Evolutionary conservation across 805 yeast species (phyloP).

Genomic region (Ogataea populi-albae): DNA sequence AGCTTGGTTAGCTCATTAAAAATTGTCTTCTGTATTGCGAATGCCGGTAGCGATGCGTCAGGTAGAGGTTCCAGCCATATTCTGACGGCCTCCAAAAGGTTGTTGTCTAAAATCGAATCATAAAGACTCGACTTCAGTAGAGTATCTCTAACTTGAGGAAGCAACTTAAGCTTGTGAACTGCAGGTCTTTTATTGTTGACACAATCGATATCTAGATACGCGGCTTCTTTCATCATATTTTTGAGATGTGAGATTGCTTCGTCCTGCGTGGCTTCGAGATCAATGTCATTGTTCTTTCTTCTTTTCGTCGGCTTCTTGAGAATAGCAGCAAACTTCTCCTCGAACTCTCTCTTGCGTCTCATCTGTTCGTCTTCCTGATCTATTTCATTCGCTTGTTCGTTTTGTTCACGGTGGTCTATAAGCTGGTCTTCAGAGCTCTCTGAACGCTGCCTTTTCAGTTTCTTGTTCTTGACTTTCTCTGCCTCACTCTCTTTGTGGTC

Average conservation of each 20-base stretch:
- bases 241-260: slow-evolving; percentile 79
- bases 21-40: slow-evolving; percentile 87
- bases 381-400: slow-evolving; percentile 2
- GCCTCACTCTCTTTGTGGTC: slow-evolving; percentile 3
- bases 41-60: slow-evolving; percentile 96
- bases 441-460: slow-evolving; percentile 13
- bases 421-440: slow-evolving; percentile 7
- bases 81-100: slow-evolving; percentile 86
- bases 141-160: slow-evolving; percentile 74
- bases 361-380: slow-evolving; percentile 29
- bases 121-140: slow-evolving; percentile 81
- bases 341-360: slow-evolving; percentile 70
- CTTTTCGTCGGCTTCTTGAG: slow-evolving; percentile 59
- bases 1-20: slow-evolving; percentile 69
- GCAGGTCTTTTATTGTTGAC: slow-evolving; percentile 66
- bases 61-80: slow-evolving; percentile 98
- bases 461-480: slow-evolving; percentile 10
- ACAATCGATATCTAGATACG: slow-evolving; percentile 63
- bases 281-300: slow-evolving; percentile 82
- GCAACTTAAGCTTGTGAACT: slow-evolving; percentile 69
- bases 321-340: slow-evolving; percentile 76
- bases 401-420: slow-evolving; percentile 3
- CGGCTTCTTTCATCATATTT: slow-evolving; percentile 86
- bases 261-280: slow-evolving; percentile 92
- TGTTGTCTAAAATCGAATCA: slow-evolving; percentile 91